phyloP scores from a whole-genome alignment of 768 basidiomycete species.

The Amanita muscaria region DNA sequence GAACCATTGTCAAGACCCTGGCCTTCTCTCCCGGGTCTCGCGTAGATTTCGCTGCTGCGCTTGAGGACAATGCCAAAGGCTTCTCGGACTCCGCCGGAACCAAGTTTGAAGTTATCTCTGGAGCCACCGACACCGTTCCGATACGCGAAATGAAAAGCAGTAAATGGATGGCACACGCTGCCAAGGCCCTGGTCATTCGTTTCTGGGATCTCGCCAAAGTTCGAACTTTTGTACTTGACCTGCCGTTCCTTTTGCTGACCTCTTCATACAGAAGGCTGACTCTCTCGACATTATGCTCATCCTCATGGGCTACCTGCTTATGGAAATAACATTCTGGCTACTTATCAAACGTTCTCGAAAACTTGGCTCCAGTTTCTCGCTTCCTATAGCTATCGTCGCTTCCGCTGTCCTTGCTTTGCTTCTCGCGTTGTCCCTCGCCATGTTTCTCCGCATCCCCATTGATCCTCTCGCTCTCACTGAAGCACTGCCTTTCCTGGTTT shows the following conservation, averaged over 20 bases:
- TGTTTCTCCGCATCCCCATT: slow-evolving; percentile 71
- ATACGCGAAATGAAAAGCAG: slow-evolving; percentile 72
- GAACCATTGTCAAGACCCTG: slow-evolving; percentile 37
- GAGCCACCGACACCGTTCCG: slow-evolving; percentile 34
- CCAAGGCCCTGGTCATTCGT: slow-evolving; percentile 59
- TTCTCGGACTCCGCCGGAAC: slow-evolving; percentile 32
- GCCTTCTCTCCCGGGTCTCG: slow-evolving; percentile 41
- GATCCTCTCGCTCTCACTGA: slow-evolving; percentile 92
- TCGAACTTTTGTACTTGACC: slow-evolving; percentile 10
- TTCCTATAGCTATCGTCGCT: slow-evolving; percentile 64
- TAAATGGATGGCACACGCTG: slow-evolving; percentile 87
- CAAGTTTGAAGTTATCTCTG: slow-evolving; percentile 41
- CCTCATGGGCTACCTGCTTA: slow-evolving; percentile 85
- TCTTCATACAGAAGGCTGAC: slow-evolving; percentile 66
- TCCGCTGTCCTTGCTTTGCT: slow-evolving; percentile 80
- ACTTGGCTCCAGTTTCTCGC: slow-evolving; percentile 59
- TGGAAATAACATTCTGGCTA: slow-evolving; percentile 93
- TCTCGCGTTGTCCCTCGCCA: slow-evolving; percentile 68
- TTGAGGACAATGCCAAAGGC: slow-evolving; percentile 15
- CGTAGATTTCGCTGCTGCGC: slow-evolving; percentile 40
- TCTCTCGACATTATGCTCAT: slow-evolving; percentile 94
- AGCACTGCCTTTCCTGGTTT: slow-evolving; percentile 94
- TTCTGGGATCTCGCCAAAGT: slow-evolving; percentile 83
- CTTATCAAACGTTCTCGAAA: slow-evolving; percentile 83
- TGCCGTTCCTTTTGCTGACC: slow-evolving; percentile 6